Evolutionary conservation across 1,284 basidiomycete species (phyloP).

Genomic region (Gymnopus androsaceus): DNA sequence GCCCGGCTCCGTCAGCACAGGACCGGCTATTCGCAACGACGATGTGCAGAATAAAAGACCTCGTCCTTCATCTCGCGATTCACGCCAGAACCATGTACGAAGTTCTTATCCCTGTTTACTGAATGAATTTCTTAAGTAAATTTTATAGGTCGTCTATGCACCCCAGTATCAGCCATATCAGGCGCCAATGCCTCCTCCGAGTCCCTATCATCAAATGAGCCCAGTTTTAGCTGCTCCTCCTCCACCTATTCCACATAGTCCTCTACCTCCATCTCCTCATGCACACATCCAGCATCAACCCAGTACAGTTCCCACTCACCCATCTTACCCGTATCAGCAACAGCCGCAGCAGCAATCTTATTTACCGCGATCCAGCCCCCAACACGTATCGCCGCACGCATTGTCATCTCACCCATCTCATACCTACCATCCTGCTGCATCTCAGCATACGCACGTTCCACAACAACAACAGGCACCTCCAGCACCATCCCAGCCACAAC

Average conservation of each 20-base stretch:
- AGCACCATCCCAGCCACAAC: slow-evolving; percentile 12
- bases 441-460: slow-evolving; percentile 19
- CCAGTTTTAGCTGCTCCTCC: slow-evolving; percentile 29
- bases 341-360: slow-evolving; percentile 30
- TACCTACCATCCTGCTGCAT: slow-evolving; percentile 19
- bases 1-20: slow-evolving; percentile 35
- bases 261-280: slow-evolving; percentile 28
- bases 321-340: slow-evolving; percentile 29
- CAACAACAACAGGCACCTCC: slow-evolving; percentile 24
- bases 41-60: slow-evolving; percentile 38
- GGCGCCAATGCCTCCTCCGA: slow-evolving; percentile 29
- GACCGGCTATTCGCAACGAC: slow-evolving; percentile 35
- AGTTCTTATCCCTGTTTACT: slow-evolving; percentile 13
- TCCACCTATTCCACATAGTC: slow-evolving; percentile 8
- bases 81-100: slow-evolving; percentile 39
- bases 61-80: slow-evolving; percentile 37
- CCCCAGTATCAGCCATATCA: slow-evolving; percentile 31
- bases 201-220: slow-evolving; percentile 35
- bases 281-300: slow-evolving; percentile 35
- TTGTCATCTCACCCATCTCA: slow-evolving; percentile 26
- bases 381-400: slow-evolving; percentile 29
- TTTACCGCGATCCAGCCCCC: slow-evolving; percentile 30
- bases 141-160: slow-evolving; percentile 25
- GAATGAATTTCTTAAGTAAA: slow-evolving; percentile 11
- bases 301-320: slow-evolving; percentile 34